A percentile compares a stretch with the other conserved stretches of the same genome.
These are phyloP conservation scores for Malassezia psittaci DNA, from an alignment of 1,284 basidiomycete genomes.

Conservation along the genomic window DNA sequence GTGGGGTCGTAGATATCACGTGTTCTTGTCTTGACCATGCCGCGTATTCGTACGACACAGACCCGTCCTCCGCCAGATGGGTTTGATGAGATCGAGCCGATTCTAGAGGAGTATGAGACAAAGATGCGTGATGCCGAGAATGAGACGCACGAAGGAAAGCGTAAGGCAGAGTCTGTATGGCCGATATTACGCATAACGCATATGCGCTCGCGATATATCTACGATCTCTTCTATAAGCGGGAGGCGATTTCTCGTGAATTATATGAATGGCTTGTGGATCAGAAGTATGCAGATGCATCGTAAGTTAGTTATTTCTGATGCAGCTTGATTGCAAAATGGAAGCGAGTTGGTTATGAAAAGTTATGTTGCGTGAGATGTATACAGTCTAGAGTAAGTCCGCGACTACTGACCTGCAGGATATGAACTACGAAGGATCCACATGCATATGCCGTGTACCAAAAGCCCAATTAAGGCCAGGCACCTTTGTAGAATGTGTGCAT, in stretches of 20 bases:
- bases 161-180: constrained; percentile 94
- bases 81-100: constrained; percentile 78
- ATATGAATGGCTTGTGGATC: constrained; percentile 96
- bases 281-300: constrained; percentile 95
- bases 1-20: neutral
- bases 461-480: constrained; percentile 75
- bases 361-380: constrained; percentile 94
- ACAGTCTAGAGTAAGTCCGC: constrained; percentile 64
- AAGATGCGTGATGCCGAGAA: constrained; percentile 59
- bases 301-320: constrained; percentile 50
- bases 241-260: constrained; percentile 86
- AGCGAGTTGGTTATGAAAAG: constrained; percentile 96
- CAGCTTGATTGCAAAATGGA: constrained; percentile 98
- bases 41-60: constrained; percentile 83
- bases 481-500: constrained; percentile 91
- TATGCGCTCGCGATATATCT: constrained; percentile 77
- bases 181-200: constrained; percentile 97
- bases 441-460: constrained; percentile 97
- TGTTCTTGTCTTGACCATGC: constrained; percentile 56
- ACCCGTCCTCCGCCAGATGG: constrained; percentile 95
- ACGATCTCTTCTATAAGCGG: constrained; percentile 96
- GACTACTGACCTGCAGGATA: constrained; percentile 56
- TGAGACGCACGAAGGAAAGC: constrained; percentile 92
- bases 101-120: constrained; percentile 45
- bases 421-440: constrained; percentile 99